Percentiles rank a stretch among this genome's conserved stretches.
Conservation (phyloP, 2,329 filamentous ascomycete genomes). For the Helotiales sp. region DNA sequence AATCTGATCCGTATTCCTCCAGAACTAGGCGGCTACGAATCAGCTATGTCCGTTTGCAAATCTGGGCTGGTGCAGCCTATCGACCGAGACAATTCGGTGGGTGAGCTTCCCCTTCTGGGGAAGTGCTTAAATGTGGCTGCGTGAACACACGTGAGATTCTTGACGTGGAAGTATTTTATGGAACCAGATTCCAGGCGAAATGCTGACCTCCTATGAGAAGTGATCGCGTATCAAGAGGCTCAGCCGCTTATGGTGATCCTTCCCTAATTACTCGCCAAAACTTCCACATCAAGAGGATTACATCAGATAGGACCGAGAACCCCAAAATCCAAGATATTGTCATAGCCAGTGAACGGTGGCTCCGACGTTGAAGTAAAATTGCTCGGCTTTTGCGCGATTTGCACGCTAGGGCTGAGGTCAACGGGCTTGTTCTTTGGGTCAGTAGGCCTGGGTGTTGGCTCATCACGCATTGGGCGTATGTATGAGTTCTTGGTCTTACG, state of each 20-base stretch:
- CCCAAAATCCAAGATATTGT: not conserved
- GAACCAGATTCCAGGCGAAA: not conserved
- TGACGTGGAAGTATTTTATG: not conserved
- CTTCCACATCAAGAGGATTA: not conserved
- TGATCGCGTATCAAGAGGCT: not conserved
- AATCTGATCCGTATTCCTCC: not conserved
- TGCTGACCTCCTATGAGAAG: not conserved
- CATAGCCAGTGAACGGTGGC: not conserved
- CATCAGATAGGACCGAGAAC: not conserved
- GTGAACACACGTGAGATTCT: conserved; percentile 6
- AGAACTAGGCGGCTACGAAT: not conserved
- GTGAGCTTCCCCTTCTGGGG: not conserved
- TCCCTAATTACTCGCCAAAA: not conserved
- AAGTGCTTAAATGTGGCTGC: not conserved
- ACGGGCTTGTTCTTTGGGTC: not conserved
- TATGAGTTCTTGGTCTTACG: not conserved
- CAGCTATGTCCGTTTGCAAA: not conserved
- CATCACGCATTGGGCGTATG: not conserved
- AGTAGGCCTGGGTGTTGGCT: not conserved
- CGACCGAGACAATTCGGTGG: not conserved
- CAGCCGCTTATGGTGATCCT: conserved; percentile 8
- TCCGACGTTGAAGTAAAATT: not conserved
- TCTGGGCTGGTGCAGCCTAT: not conserved
- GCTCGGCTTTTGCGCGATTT: not conserved
- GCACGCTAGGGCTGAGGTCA: not conserved